phyloP scores from a whole-genome alignment of 805 yeast genomes.

The Candida corydali region DNA sequence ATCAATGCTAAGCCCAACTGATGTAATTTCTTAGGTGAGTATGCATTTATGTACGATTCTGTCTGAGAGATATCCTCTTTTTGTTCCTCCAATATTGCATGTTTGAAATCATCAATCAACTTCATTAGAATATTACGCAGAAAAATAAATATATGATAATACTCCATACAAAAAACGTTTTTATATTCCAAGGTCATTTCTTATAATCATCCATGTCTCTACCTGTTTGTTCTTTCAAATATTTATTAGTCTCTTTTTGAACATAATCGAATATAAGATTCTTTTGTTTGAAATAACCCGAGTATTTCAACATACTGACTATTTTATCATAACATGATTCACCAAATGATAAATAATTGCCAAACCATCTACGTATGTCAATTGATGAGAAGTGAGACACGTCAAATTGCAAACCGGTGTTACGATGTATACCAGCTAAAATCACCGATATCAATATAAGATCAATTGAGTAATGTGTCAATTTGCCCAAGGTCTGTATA shows the following conservation, averaged over 20 bases:
- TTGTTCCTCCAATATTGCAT: conserved; percentile 37
- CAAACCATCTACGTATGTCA: conserved; percentile 44
- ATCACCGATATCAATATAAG: conserved; percentile 74
- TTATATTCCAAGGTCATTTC: conserved; percentile 9
- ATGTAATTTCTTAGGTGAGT: conserved; percentile 63
- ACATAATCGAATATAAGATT: conserved; percentile 34
- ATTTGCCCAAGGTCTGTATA: conserved; percentile 51
- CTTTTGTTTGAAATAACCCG: conserved; percentile 50
- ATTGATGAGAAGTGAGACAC: conserved; percentile 46
- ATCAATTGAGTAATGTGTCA: conserved; percentile 73
- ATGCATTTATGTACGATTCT: conserved; percentile 25
- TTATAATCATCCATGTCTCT: conserved; percentile 22
- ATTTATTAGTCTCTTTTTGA: conserved; percentile 25
- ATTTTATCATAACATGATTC: conserved; percentile 52
- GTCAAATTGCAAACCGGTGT: conserved; percentile 69
- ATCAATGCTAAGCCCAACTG: conserved; percentile 70
- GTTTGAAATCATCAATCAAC: conserved; percentile 16
- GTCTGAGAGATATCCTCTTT: conserved; percentile 31
- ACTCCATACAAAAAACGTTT: too few species aligned
- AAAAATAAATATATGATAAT: too few species aligned
- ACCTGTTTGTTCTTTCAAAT: conserved; percentile 27
- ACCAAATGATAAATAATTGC: conserved; percentile 55
- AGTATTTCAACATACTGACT: conserved; percentile 40
- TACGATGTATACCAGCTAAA: conserved; percentile 79
- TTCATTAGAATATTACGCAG: neutral